phyloP scores from a whole-genome alignment of 2,329 filamentous ascomycete genomes.

The Penicillium sp. region DNA sequence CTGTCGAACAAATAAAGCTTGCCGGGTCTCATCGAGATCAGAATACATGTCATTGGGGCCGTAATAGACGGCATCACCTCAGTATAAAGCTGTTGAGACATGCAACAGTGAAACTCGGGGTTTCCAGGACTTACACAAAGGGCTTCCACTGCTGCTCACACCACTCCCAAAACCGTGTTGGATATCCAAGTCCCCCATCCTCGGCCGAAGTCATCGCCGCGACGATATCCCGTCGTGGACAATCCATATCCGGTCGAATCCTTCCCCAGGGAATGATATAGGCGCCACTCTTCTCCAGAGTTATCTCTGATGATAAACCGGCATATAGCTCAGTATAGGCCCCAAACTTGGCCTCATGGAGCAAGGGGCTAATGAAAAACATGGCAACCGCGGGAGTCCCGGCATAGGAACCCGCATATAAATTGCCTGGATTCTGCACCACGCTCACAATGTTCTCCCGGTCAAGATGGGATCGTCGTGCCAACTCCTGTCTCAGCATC shows the following conservation, averaged over 20 bases:
- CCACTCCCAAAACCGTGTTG: conserved; percentile 34
- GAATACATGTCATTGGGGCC: not conserved
- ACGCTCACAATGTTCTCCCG: conserved; percentile 35
- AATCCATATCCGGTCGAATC: conserved; percentile 13
- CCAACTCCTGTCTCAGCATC: conserved; percentile 30
- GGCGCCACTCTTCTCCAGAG: conserved; percentile 32
- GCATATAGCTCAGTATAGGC: conserved; percentile 40
- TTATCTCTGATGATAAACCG: conserved; percentile 32
- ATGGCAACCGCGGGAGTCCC: not conserved
- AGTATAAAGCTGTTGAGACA: not conserved
- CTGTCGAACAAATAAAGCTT: not conserved
- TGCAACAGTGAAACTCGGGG: not conserved
- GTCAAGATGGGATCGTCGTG: conserved; percentile 21
- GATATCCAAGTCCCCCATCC: conserved; percentile 29
- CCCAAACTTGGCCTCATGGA: conserved; percentile 27
- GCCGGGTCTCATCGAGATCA: not conserved
- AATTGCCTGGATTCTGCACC: conserved; percentile 15
- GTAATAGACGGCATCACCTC: not conserved
- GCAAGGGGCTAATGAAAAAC: not conserved
- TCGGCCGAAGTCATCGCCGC: conserved; percentile 18
- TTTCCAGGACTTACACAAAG: not conserved
- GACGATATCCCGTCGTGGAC: conserved; percentile 19
- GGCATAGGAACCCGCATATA: not conserved
- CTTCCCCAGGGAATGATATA: conserved; percentile 51
- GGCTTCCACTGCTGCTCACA: conserved; percentile 7